Base-by-base conservation (phyloP, 768 basidiomycete species). In the Artomyces pyxidatus region DNA sequence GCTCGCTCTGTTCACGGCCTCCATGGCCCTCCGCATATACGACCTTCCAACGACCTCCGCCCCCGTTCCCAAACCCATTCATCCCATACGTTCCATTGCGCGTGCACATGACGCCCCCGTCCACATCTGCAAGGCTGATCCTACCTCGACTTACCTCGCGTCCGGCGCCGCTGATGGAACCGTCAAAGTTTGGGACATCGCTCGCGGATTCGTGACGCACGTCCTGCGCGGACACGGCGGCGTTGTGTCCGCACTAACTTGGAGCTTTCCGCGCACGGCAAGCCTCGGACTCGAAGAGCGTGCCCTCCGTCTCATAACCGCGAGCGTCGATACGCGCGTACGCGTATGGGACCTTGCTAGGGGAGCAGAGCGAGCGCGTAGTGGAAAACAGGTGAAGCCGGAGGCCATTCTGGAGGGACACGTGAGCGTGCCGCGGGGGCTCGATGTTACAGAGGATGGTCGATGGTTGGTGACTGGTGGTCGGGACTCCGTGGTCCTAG, bases 211-310 rank as follows among this genome's bases (percentile, higher is more conserved):
- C 62, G 80, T 88, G 27, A 99, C 96, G 0, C 96, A 99, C 64
- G 76, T 93, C 11, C 92, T 95, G 74, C 88, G 87, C 60, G 95
- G 94, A 2, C 96, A 98, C 62, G 96, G 94, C 4, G 96, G 96
- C n/a, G 89, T 96, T 51, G 85, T 99, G 63, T 89, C 87, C 56
- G 93, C 95, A 14, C 70, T 98, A 51, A 70, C 77, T 22, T 99
- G 94, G 68, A 86, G 84, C 63, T 88, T 85, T 58, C 83, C 83
- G 19, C 77, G 72, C 51, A 76, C 68, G 28, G 67, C 74, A 25
- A 64, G 57, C 35, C 70, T 69, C 47, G 54, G 46, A n/a, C 30
- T 56, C 6, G 66, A 57, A 19, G 57, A 70, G 45, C 71, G 68
- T 55, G 75, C 72, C 44, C 86, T 94, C 76, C 82, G 83, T 56